A percentile compares a stretch with the other conserved stretches of the same genome.
phyloP scores from a whole-genome alignment of 768 basidiomycete genomes.

The Calocybe cyanea region DNA sequence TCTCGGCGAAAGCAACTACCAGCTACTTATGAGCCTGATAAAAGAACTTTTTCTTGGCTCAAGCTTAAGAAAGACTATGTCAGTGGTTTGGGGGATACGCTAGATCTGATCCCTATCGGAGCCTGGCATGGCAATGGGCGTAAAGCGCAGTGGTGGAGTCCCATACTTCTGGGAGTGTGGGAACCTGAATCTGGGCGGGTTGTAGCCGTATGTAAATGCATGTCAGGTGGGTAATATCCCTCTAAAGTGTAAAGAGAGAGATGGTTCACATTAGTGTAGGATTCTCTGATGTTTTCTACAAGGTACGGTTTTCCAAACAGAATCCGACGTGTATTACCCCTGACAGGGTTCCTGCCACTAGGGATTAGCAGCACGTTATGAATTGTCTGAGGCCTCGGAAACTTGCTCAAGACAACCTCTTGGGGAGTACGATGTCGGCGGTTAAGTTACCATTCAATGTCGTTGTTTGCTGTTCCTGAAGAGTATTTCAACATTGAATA shows the following conservation, averaged over 20 bases:
- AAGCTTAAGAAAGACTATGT: constrained; percentile 95
- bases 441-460: constrained; percentile 29
- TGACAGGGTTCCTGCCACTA: constrained; percentile 34
- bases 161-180: constrained; percentile 77
- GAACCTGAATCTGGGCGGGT: constrained; percentile 56
- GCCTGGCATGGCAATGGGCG: constrained; percentile 91
- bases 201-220: constrained; percentile 86
- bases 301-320: constrained; percentile 43
- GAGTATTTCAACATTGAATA: constrained; percentile 1
- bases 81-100: constrained; percentile 69
- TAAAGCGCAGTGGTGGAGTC: constrained; percentile 91
- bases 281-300: constrained; percentile 83
- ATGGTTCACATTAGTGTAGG: constrained; percentile 40
- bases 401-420: constrained; percentile 47
- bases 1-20: constrained; percentile 63
- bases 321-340: constrained; percentile 7
- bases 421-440: constrained; percentile 66
- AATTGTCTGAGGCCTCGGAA: constrained; percentile 43
- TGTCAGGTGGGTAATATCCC: constrained; percentile 56
- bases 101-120: constrained; percentile 68
- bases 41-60: constrained; percentile 82
- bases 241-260: neutral
- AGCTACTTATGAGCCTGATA: constrained; percentile 89
- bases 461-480: too few relatives aligned
- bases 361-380: constrained; percentile 57